phyloP scores from a whole-genome alignment of 768 basidiomycete genomes.

The Trichaptum fuscoviolaceum region DNA sequence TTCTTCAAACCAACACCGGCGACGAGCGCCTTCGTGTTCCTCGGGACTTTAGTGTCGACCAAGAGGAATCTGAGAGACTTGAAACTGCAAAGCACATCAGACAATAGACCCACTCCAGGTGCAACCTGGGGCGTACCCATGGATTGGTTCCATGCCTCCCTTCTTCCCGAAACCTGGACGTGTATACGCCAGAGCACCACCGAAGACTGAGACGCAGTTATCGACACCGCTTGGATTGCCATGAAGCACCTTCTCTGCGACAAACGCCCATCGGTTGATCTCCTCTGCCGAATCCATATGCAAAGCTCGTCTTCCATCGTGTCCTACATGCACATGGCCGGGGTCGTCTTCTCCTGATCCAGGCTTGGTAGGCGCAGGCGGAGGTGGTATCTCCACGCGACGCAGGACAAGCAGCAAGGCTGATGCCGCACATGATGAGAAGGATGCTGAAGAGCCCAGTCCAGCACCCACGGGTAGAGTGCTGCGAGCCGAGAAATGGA shows the following conservation, averaged over 20 bases:
- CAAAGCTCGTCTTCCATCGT: constrained; percentile 62
- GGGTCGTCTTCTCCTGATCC: constrained; percentile 28
- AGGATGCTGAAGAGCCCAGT: constrained; percentile 95
- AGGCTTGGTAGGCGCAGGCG: constrained; percentile 36
- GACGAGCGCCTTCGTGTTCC: constrained; percentile 93
- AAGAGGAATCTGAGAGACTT: constrained; percentile 85
- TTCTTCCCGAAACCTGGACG: constrained; percentile 72
- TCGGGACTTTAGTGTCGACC: constrained; percentile 87
- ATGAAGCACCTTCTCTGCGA: constrained; percentile 93
- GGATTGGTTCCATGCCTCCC: constrained; percentile 78
- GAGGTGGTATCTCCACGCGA: constrained; percentile 56
- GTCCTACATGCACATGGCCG: constrained; percentile 57
- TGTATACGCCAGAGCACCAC: constrained; percentile 89
- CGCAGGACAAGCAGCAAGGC: constrained; percentile 71
- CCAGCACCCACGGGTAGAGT: constrained; percentile 94
- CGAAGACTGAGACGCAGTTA: constrained; percentile 89
- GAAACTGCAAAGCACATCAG: constrained; percentile 52
- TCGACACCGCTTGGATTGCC: constrained; percentile 98
- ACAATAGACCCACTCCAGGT: neutral
- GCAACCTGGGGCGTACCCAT: constrained; percentile 58
- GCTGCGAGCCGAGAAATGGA: constrained; percentile 79
- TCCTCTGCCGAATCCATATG: constrained; percentile 61
- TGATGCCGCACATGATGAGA: constrained; percentile 81
- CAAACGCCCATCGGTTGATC: constrained; percentile 90
- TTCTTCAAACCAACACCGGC: constrained; percentile 80